A percentile compares a stretch with the other conserved stretches of the same genome.
These are phyloP conservation scores for Penicillium argentinense DNA, from an alignment of 495 filamentous ascomycete genomes.

Conservation along the genomic window DNA sequence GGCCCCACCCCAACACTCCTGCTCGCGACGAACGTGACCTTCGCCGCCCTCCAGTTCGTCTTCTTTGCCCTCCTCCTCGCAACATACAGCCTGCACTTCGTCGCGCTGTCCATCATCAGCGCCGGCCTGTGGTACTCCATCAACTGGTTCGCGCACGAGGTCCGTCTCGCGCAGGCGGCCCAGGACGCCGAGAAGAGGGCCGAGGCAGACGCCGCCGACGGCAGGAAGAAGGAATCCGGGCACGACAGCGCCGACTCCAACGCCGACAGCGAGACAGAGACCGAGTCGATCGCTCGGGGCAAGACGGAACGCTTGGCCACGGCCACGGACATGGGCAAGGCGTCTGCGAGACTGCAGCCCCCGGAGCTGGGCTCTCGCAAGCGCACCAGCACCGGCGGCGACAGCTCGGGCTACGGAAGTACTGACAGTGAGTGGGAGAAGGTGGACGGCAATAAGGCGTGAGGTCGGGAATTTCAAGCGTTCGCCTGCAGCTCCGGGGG, in stretches of 20 bases:
- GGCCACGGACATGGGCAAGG: conserved; percentile 21
- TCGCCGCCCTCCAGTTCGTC: conserved; percentile 78
- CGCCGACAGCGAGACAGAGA: conserved; percentile 52
- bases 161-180: conserved; percentile 59
- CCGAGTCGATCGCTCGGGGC: conserved; percentile 32
- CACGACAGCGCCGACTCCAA: conserved; percentile 20
- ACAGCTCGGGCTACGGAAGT: conserved; percentile 51
- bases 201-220: conserved; percentile 24
- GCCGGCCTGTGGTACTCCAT: conserved; percentile 87
- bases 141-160: conserved; percentile 92
- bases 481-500: no score
- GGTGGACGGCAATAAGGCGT: conserved; percentile 38
- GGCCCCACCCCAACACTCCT: conserved; percentile 85
- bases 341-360: conserved; percentile 29
- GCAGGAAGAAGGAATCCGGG: conserved; percentile 33
- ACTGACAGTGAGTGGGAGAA: conserved; percentile 61
- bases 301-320: conserved; percentile 19
- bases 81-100: conserved; percentile 87
- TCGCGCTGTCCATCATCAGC: conserved; percentile 73
- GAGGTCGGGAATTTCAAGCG: no score
- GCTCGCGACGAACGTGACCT: conserved; percentile 86
- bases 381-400: conserved; percentile 41
- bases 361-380: conserved; percentile 39
- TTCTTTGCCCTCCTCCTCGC: conserved; percentile 73
- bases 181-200: conserved; percentile 51